phyloP scores from a whole-genome alignment of 75 land plant genomes.

The Selaginella moellendorffii region DNA sequence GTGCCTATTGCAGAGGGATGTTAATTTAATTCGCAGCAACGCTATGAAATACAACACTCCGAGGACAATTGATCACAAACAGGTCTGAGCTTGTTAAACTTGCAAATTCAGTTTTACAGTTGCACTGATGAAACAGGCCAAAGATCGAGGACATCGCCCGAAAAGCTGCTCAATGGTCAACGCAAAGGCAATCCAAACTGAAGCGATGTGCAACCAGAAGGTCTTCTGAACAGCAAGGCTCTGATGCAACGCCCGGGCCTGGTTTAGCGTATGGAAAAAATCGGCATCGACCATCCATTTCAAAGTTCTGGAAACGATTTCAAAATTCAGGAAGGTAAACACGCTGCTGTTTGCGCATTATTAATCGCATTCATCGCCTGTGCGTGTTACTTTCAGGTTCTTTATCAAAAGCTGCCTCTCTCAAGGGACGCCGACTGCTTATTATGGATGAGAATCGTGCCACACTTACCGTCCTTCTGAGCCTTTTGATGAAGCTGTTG shows the following conservation, averaged over 20 bases:
- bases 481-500: constrained; percentile 15
- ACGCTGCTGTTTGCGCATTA: background rate
- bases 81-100: constrained; percentile 38
- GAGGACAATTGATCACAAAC: constrained; percentile 66
- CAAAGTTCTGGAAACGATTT: background rate
- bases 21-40: constrained; percentile 68
- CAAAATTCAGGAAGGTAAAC: background rate
- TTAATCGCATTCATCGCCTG: background rate
- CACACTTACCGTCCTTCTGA: constrained; percentile 37
- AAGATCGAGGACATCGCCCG: constrained; percentile 67
- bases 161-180: constrained; percentile 17
- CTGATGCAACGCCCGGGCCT: background rate
- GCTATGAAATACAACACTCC: constrained; percentile 92
- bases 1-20: constrained; percentile 57
- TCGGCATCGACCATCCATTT: background rate
- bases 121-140: no score
- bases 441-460: constrained; percentile 58
- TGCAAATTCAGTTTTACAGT: no score
- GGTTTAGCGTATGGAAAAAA: background rate
- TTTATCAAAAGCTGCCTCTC: constrained; percentile 19
- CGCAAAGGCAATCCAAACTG: background rate
- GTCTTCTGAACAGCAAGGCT: background rate
- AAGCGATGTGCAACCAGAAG: background rate
- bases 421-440: constrained; percentile 39
- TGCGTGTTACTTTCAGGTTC: no score